A percentile compares a stretch with the other conserved stretches of the same genome.
These are phyloP conservation scores for Plasmodium berghei DNA, from an alignment of 169 alveolate species.

Conservation along the genomic window DNA sequence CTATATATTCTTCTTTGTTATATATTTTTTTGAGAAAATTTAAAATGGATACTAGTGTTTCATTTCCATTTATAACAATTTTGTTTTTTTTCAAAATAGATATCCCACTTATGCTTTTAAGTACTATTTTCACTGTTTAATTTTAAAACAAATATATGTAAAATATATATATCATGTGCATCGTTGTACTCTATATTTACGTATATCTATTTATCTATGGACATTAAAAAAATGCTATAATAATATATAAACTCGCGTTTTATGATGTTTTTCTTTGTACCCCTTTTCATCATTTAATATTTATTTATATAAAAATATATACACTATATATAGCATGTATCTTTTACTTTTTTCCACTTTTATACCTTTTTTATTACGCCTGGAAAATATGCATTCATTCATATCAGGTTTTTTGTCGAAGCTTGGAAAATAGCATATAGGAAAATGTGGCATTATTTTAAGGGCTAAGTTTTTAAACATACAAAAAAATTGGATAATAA, in stretches of 20 bases:
- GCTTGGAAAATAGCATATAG: slow-evolving; percentile 27
- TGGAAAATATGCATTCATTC: slow-evolving; percentile 30
- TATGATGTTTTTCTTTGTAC: background rate
- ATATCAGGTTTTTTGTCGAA: slow-evolving; percentile 67
- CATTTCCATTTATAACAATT: slow-evolving; percentile 54
- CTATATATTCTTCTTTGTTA: slow-evolving; percentile 50
- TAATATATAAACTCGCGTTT: too few species aligned
- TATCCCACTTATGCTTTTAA: slow-evolving; percentile 51
- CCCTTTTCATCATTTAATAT: background rate
- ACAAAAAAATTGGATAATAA: background rate
- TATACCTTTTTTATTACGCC: slow-evolving; percentile 60
- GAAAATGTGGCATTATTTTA: slow-evolving; percentile 37
- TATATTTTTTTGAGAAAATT: slow-evolving; percentile 41
- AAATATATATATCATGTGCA: background rate
- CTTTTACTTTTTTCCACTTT: background rate
- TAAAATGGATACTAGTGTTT: slow-evolving; percentile 25
- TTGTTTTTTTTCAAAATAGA: slow-evolving; percentile 59
- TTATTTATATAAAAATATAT: background rate
- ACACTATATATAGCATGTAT: background rate
- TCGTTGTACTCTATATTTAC: background rate
- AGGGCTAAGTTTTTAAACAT: background rate
- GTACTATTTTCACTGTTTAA: slow-evolving; percentile 35
- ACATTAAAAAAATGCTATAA: background rate
- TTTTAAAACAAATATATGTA: background rate
- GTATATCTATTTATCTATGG: background rate